Evolutionary conservation across 768 basidiomycete species (phyloP), one percentile per base, ranked within the genome.

Genomic region (Calocera viscosa): DNA sequence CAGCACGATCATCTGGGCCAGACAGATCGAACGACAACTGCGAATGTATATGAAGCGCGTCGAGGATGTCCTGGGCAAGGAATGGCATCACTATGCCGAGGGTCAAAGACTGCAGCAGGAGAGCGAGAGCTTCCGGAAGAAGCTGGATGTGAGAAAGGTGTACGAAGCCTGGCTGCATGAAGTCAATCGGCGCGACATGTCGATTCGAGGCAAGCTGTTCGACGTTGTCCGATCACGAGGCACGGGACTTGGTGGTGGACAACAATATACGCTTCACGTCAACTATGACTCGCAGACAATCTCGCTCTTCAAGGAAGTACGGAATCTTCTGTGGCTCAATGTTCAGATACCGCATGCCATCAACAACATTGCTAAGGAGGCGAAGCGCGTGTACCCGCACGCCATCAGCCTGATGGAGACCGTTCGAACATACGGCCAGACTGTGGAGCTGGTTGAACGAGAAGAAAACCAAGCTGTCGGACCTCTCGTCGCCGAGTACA

Each of bases 241-340:
- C 1, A 88, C 88, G 17, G 69, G 81, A 16, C 53, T 60, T 14
- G 53, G 53, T 26, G 53, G 53, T 19, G 53, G 53, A 28, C 53
- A 60, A 60, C 53, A 60, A 32, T 91, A 84, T 76, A 90, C 94
- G 76, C 83, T 99, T 1, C 89, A 89, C 8, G 94, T 98, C 70
- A 97, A 98, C 76, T 98, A 98, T 74, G 96, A 99, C 75, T 91
- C 94, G 2, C 95, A 98, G 77, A 93, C 95, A 70, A 97, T 99
- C 76, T 95, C 90, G 33, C 80, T 99, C 30, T 98, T 98, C 85
- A 99, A 99, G 81, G 96, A 98, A 76, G 93, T 96, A 35, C 83
- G 96, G 67, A 96, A 96, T 75, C 73, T 98, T 70, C 82, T 96
- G 34, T 98, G 95, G 95, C 82, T 98, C 69, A 90, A 90, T 68